A percentile compares a stretch with the other conserved stretches of the same genome.
Conservation (phyloP, 1,284 basidiomycete species). For the Trichosporon faecale region DNA sequence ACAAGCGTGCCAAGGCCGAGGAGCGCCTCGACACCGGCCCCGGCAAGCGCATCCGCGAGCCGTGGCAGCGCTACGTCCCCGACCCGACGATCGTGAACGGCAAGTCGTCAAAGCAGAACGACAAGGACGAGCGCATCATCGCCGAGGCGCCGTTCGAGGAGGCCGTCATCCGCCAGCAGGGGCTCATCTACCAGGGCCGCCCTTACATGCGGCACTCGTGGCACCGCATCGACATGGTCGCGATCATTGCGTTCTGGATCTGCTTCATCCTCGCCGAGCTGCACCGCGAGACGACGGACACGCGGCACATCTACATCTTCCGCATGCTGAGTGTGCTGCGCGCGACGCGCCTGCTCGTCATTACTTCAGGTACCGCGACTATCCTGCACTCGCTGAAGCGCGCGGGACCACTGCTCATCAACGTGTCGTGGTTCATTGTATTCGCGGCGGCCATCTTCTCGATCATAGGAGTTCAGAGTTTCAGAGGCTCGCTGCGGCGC, state of each 20-base stretch:
- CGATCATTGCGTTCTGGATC: constrained; percentile 61
- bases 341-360: constrained; percentile 74
- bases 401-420: constrained; percentile 79
- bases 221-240: constrained; percentile 86
- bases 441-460: constrained; percentile 89
- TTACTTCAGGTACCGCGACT: constrained; percentile 90
- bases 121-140: constrained; percentile 4
- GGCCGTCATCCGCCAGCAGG: constrained; percentile 53
- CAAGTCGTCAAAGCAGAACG: constrained; percentile 17
- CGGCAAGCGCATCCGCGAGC: constrained; percentile 1
- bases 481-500: constrained; percentile 75
- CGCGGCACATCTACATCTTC: constrained; percentile 78
- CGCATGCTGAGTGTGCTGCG: constrained; percentile 85
- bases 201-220: constrained; percentile 92
- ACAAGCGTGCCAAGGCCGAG: constrained; percentile 2
- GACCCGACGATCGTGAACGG: not conserved
- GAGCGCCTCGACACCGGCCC: constrained; percentile 3
- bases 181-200: constrained; percentile 44
- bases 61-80: constrained; percentile 13
- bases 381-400: constrained; percentile 92
- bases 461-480: constrained; percentile 85
- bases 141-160: constrained; percentile 55
- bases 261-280: constrained; percentile 66
- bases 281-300: constrained; percentile 63
- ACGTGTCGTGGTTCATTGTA: constrained; percentile 84